These are phyloP conservation scores for Mycena metata DNA, from an alignment of 768 basidiomycete genomes.

Conservation along the genomic window DNA sequence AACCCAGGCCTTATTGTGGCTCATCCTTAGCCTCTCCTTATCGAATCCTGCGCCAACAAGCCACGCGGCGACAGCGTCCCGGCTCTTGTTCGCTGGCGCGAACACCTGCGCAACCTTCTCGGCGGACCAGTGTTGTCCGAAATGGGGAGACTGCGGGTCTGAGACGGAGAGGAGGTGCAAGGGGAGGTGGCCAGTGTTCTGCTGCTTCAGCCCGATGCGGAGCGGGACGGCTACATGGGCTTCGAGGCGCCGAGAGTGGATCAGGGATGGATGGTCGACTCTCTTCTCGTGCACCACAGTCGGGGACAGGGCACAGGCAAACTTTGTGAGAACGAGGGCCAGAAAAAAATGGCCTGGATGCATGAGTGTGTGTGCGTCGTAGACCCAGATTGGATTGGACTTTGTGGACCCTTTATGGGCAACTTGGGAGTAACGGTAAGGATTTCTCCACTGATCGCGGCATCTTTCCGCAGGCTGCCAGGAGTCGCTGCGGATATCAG, in stretches of 20 bases:
- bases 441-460: constrained; percentile 9
- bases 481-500: constrained; percentile 17
- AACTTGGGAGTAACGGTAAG: neutral
- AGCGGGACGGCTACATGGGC: constrained; percentile 45
- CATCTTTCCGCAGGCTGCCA: constrained; percentile 30
- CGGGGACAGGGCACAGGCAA: neutral
- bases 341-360: constrained; percentile 8
- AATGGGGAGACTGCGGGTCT: constrained; percentile 52
- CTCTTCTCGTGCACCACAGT: constrained; percentile 48
- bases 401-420: too few species aligned
- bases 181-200: constrained; percentile 47
- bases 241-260: constrained; percentile 41
- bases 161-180: constrained; percentile 50
- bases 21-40: constrained; percentile 40
- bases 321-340: constrained; percentile 3
- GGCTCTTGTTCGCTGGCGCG: constrained; percentile 45
- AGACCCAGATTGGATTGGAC: neutral
- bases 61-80: constrained; percentile 49
- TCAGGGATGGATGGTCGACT: constrained; percentile 30
- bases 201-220: constrained; percentile 52
- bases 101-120: constrained; percentile 47
- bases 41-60: constrained; percentile 45
- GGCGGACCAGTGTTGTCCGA: constrained; percentile 53
- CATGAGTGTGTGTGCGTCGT: neutral
- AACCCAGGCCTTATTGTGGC: constrained; percentile 47